Percentiles rank a stretch among this genome's conserved stretches.
Conservation (phyloP, 1,284 basidiomycete genomes). For the Phylloporus sp. region DNA sequence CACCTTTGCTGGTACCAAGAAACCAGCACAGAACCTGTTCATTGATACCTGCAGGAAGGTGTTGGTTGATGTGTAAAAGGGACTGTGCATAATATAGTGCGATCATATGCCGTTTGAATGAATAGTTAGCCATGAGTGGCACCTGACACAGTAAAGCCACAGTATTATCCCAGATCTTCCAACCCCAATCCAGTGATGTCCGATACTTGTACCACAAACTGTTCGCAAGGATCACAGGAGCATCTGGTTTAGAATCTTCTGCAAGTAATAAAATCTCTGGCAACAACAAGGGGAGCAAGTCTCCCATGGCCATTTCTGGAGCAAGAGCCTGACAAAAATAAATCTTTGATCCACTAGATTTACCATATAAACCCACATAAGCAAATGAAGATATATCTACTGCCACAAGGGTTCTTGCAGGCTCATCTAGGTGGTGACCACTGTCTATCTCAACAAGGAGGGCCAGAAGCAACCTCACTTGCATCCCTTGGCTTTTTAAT, state of each 20-base stretch:
- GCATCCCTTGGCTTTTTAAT: slow-evolving; percentile 65
- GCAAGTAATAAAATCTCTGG: slow-evolving; percentile 71
- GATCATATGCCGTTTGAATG: slow-evolving; percentile 48
- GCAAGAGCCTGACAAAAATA: slow-evolving; percentile 45
- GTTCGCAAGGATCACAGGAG: slow-evolving; percentile 71
- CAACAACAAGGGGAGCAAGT: slow-evolving; percentile 59
- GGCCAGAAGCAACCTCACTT: slow-evolving; percentile 62
- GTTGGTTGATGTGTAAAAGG: slow-evolving; percentile 72
- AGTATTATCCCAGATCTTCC: slow-evolving; percentile 80
- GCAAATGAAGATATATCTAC: slow-evolving; percentile 63
- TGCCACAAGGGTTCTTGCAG: slow-evolving; percentile 59
- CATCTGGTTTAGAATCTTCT: slow-evolving; percentile 57
- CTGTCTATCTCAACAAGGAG: slow-evolving; percentile 70
- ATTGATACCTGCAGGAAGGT: slow-evolving; percentile 72
- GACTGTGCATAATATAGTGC: slow-evolving; percentile 70
- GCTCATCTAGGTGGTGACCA: slow-evolving; percentile 53
- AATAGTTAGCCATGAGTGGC: slow-evolving; percentile 55
- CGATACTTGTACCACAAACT: slow-evolving; percentile 80
- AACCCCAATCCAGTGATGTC: slow-evolving; percentile 69
- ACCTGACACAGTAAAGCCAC: slow-evolving; percentile 71
- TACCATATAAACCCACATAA: slow-evolving; percentile 49
- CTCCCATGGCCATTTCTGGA: slow-evolving; percentile 49
- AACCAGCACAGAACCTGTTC: slow-evolving; percentile 72
- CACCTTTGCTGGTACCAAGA: slow-evolving; percentile 60
- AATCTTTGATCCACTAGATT: not conserved